Evolutionary conservation across 2,329 filamentous ascomycete species (phyloP), one percentile per base, ranked within the genome.

Genomic region (Calonectria hawksworthii): DNA sequence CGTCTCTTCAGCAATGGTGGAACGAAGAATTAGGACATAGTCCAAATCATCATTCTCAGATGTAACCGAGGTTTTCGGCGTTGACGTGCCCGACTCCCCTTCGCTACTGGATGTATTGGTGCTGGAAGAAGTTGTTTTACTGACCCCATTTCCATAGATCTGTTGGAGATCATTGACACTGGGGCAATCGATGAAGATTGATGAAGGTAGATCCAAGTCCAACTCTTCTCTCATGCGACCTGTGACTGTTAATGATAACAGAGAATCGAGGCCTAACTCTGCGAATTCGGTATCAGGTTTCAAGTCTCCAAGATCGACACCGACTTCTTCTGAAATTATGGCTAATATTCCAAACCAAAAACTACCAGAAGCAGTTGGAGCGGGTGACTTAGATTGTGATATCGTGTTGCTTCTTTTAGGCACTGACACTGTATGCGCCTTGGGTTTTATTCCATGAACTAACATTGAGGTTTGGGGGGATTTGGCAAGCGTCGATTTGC

Each of bases 261-360:
- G 85, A 2, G 90, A 92, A 80, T 92, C 90, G 85, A 92, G 90
- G 4, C 90, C 90, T 16, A 92, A 84, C 3, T 89, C 88, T n/a
- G 88, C 87, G 70, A 92, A 85, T 76, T 91, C 88, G 0, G 88
- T 87, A 0, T 88, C 88, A 28, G 89, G 88, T 4, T 89, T 83
- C 36, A 92, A 87, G 78, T 94, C 93, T 36, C 92, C 90, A 14
- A 93, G 86, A 30, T 93, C 90, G n/a, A 94, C 91, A 72, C 92
- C 92, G 89, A 94, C 94, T 83, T 95, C 93, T 47, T 89, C 87
- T n/a, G 93, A 91, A 80, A 81, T 88, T 86, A 76, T 87, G 83
- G 61, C 85, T 82, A 74, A 47, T 32, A 78, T 77, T 1, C 69
- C 52, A 23, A 74, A 26, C 75, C 77, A 79, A 28, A 34, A 52